These are phyloP conservation scores for Fusarium denticulatum DNA, from an alignment of 2,329 filamentous ascomycete species.

Conservation along the genomic window DNA sequence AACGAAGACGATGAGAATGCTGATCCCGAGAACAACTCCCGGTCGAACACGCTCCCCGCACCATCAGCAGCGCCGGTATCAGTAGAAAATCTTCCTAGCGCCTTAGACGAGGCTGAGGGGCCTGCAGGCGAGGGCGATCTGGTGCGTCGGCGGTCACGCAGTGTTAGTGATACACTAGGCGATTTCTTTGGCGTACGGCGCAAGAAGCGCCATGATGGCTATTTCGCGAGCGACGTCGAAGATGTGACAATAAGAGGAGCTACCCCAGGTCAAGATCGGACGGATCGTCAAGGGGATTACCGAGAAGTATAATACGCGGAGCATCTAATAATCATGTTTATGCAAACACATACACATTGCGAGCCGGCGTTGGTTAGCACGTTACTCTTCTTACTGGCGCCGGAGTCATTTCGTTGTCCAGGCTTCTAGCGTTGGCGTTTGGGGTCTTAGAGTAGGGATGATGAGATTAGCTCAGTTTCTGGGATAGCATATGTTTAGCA, in stretches of 20 bases:
- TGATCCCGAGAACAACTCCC: conserved; percentile 12
- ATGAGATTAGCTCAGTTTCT: conserved; percentile 16
- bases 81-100: conserved; percentile 39
- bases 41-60: conserved; percentile 22
- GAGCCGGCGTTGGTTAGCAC: conserved; percentile 29
- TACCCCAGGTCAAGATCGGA: conserved; percentile 11
- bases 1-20: conserved; percentile 54
- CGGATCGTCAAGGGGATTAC: conserved; percentile 7
- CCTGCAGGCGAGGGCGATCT: conserved; percentile 24
- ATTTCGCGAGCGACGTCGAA: conserved; percentile 35
- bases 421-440: conserved; percentile 45
- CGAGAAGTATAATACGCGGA: conserved; percentile 18
- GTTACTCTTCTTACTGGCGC: conserved; percentile 32
- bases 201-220: conserved; percentile 45
- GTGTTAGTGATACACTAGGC: conserved; percentile 55
- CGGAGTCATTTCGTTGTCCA: conserved; percentile 36
- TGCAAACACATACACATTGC: conserved; percentile 28
- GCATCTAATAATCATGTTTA: conserved; percentile 29
- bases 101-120: conserved; percentile 32
- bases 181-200: conserved; percentile 52
- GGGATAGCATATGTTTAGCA: conserved; percentile 18
- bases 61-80: conserved; percentile 38
- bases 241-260: conserved; percentile 22
- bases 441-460: conserved; percentile 30
- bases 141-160: conserved; percentile 49